Conservation (phyloP, 208 protist genomes). For the Leishmania braziliensis region DNA sequence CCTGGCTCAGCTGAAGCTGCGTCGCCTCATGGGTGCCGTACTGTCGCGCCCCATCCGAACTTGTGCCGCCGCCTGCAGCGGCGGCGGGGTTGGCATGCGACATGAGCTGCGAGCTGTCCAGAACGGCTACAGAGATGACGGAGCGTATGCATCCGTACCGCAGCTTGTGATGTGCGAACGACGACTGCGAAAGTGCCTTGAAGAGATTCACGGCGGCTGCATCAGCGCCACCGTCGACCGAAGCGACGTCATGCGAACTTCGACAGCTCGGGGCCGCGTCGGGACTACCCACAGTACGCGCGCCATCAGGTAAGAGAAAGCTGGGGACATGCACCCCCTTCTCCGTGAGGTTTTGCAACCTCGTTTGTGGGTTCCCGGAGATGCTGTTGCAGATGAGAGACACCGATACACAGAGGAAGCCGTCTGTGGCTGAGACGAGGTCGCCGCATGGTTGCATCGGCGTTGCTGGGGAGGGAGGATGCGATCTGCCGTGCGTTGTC, state of each 20-base stretch:
- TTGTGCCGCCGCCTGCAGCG: background rate
- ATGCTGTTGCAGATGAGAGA: constrained; percentile 70
- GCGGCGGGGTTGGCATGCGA: background rate
- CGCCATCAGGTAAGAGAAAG: constrained; percentile 20
- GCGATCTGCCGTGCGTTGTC: background rate
- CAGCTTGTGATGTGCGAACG: constrained; percentile 70
- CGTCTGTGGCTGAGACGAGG: constrained; percentile 40
- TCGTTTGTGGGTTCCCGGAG: constrained; percentile 60
- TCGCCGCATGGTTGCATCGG: background rate
- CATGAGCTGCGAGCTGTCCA: constrained; percentile 29
- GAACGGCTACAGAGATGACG: constrained; percentile 65
- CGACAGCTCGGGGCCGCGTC: background rate
- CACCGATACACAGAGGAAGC: constrained; percentile 50
- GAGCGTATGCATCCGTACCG: constrained; percentile 63
- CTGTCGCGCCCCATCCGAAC: background rate
- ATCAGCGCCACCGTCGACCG: background rate
- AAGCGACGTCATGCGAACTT: background rate
- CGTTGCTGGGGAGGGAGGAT: background rate
- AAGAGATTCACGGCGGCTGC: constrained; percentile 59
- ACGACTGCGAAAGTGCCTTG: constrained; percentile 51
- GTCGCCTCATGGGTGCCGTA: background rate
- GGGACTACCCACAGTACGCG: background rate
- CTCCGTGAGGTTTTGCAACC: constrained; percentile 39
- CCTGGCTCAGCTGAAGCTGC: constrained; percentile 12
- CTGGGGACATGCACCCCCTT: constrained; percentile 45